Evolutionary conservation across 371 early-diverging fungal species (phyloP).

Genomic region (Circinella minor): DNA sequence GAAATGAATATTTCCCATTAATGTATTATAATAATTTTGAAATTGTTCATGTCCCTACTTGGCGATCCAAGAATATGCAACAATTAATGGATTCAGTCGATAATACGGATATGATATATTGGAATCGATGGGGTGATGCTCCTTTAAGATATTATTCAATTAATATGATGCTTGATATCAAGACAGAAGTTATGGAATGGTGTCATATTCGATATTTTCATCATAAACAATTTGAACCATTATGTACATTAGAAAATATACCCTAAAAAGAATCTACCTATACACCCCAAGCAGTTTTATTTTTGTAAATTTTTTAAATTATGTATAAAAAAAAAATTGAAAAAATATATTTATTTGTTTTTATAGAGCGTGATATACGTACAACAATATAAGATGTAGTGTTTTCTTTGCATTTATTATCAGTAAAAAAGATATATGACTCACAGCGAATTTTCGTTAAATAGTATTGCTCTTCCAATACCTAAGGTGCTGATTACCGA

Average conservation of each 20-base stretch:
- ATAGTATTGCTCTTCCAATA: no score
- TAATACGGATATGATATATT: conserved; percentile 23
- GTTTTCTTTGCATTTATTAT: no score
- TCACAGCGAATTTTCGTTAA: no score
- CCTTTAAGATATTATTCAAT: conserved; percentile 27
- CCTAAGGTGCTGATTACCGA: no score
- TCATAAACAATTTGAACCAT: conserved; percentile 21
- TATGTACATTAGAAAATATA: conserved; percentile 67
- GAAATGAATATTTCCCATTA: conserved; percentile 11
- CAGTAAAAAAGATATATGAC: no score
- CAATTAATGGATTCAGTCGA: conserved; percentile 19
- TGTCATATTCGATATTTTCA: conserved; percentile 40
- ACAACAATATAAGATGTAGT: no score
- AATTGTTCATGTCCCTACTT: conserved; percentile 25
- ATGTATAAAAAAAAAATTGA: no score
- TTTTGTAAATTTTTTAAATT: no score
- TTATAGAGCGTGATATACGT: no score
- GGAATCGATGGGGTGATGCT: conserved; percentile 32
- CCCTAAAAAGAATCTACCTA: conserved; percentile 20
- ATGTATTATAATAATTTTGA: conserved; percentile 34
- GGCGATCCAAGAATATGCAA: conserved; percentile 18
- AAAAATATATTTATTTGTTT: no score
- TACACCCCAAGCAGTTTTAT: no score
- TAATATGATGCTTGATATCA: conserved; percentile 21
- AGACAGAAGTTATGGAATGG: conserved; percentile 26